Evolutionary conservation across 768 basidiomycete genomes (phyloP), one percentile per base, ranked within the genome.

Genomic region (Cystofilobasidium macerans): DNA sequence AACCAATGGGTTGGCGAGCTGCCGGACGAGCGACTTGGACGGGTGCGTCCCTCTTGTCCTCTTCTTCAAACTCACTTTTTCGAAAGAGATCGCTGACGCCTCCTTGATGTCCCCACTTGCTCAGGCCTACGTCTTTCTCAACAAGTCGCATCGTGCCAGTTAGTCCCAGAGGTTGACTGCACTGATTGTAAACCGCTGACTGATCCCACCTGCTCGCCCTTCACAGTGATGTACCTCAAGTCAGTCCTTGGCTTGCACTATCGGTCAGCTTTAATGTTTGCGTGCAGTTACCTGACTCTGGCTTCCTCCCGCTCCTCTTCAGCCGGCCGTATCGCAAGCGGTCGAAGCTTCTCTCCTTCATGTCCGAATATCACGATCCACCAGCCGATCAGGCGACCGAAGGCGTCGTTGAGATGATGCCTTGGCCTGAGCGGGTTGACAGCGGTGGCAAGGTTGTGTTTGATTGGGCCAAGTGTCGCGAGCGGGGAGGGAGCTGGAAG

Each of bases 301-400:
- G n/a, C n/a, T n/a, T n/a, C n/a, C n/a, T n/a, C n/a, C n/a, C n/a
- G n/a, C n/a, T n/a, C n/a, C n/a, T n/a, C 84, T 84, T n/a, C n/a
- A n/a, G n/a, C 70, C 78, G 81, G 20, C 83, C 83, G 3, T 84
- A 81, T 71, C 76, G 79, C 24, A 76, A 77, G 7, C 78, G 83
- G 0, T 75, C 78, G 6, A 70, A 71, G 26, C 69, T 78, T 54
- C 73, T 84, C 69, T 80, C 80, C 33, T 76, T 77, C 57, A 57
- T 85, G 40, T 80, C 81, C 20, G 78, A 79, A n/a, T 85, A 85
- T 71, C 80, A 81, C 60, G 84, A 85, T 66, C 82, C 82, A 3
- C 79, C 80, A 11, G 78, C 81, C 69, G 81, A 82, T 64, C 78
- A 80, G 59, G 71, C 74, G 1, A 78, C 62, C 4, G 68, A 73